Percentiles rank a stretch among this genome's conserved stretches.
These are phyloP conservation scores for Mollisia scopiformis DNA, from an alignment of 2,329 filamentous ascomycete genomes.

Conservation along the genomic window DNA sequence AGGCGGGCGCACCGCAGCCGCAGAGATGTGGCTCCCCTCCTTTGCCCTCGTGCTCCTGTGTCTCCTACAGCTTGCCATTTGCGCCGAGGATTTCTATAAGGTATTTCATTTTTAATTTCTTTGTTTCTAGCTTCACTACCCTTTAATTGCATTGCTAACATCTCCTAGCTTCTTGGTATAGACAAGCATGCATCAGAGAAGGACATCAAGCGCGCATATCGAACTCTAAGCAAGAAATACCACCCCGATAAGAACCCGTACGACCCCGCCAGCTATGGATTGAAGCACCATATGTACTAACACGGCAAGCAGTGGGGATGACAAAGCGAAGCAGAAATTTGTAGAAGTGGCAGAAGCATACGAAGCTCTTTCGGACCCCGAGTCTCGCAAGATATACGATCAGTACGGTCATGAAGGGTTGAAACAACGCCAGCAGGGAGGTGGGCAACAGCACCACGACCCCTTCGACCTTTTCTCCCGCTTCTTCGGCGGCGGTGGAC, in stretches of 20 bases:
- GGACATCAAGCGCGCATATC: constrained; percentile 93
- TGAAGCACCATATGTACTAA: constrained; percentile 8
- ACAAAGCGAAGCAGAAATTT: constrained; percentile 85
- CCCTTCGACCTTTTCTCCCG: constrained; percentile 95
- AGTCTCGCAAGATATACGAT: constrained; percentile 89
- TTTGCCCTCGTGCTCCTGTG: constrained; percentile 55
- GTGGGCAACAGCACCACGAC: constrained; percentile 69
- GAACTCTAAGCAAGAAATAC: constrained; percentile 89
- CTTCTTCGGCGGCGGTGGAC: constrained; percentile 83
- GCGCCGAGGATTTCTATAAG: constrained; percentile 79
- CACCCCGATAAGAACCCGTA: constrained; percentile 99
- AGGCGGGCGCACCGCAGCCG: constrained; percentile 27
- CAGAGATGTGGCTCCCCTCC: constrained; percentile 54
- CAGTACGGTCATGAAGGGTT: constrained; percentile 91
- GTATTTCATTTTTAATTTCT: constrained; percentile 43
- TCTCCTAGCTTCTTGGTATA: constrained; percentile 72
- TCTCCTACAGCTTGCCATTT: constrained; percentile 56
- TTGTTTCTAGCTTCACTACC: neutral
- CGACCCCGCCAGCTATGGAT: constrained; percentile 22
- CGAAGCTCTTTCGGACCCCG: constrained; percentile 80
- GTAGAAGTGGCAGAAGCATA: constrained; percentile 95
- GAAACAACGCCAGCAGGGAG: constrained; percentile 77
- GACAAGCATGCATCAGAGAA: constrained; percentile 78
- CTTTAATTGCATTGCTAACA: constrained; percentile 19
- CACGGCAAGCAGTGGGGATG: constrained; percentile 64